Evolutionary conservation across 2,329 filamentous ascomycete species (phyloP), one percentile per base, ranked within the genome.

Genomic region (Talaromyces sp.): DNA sequence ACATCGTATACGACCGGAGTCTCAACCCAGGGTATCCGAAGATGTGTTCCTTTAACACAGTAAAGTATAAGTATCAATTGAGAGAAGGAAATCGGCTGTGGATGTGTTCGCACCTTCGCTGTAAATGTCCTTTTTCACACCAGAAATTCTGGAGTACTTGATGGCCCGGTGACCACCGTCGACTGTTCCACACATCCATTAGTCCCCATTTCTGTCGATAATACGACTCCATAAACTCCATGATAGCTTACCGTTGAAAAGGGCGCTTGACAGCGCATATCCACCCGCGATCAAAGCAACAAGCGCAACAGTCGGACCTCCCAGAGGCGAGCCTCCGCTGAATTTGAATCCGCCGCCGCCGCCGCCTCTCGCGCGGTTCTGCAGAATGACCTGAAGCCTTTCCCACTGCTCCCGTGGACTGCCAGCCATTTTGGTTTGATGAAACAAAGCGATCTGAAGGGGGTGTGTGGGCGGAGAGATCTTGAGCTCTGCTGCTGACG

Each of bases 131-230:
- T 93, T 93, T 83, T 90, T 89, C 59, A 99, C 93, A 82, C 95
- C 95, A 71, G 86, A 90, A 78, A 96, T 71, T 75, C 93, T 89
- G 70, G 89, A 92, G 81, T 99, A 99, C 79, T 99, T 99, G 84
- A 99, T 99, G 66, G 95, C 95, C 74, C 95, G 89, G 78, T 98
- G 95, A 80, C 95, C 95, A 88, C 95, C 95, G 73, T 99, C 95
- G 70, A 99, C 95, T 87, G 63, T 55, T 61, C 41, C 17, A 29
- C 7, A 24, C 56, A 50, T 53, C 46, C 32, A 54, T 61, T 53
- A 63, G 52, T 35, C 38, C 17, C 27, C 13, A 2, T 14, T n/a
- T 17, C 52, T 14, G 46, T 46, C 35, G 5, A 24, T 4, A 14
- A 41, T 8, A 6, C 7, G 4, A 17, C 9, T 29, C 26, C 8